phyloP scores from a whole-genome alignment of 148 eudicot genomes.

The Vaccinium darrowii region DNA sequence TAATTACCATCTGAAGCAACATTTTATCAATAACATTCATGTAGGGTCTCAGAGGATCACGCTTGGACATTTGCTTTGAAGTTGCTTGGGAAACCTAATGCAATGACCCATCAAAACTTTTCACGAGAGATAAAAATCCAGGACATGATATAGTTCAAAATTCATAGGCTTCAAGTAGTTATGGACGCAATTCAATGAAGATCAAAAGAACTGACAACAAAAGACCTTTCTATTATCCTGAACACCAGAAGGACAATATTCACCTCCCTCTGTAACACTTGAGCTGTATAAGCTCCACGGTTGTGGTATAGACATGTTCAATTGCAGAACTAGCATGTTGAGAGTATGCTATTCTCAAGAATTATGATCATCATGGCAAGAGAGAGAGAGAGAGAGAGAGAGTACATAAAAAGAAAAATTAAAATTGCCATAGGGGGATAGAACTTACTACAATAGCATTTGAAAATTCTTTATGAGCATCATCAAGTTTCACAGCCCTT shows the following conservation, averaged over 20 bases:
- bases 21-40: slow-evolving; percentile 85
- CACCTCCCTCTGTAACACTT: neutral
- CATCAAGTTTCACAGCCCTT: slow-evolving; percentile 88
- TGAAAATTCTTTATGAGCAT: slow-evolving; percentile 87
- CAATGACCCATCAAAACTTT: slow-evolving; percentile 11
- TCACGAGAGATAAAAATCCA: neutral
- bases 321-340: slow-evolving; percentile 1
- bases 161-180: neutral
- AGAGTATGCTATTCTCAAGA: neutral
- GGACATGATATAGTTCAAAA: neutral
- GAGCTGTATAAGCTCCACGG: neutral
- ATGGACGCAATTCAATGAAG: neutral
- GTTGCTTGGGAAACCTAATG: slow-evolving; percentile 96
- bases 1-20: slow-evolving; percentile 76
- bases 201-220: slow-evolving; percentile 1
- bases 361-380: neutral
- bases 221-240: neutral
- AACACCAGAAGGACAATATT: neutral
- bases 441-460: slow-evolving; percentile 85
- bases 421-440: neutral
- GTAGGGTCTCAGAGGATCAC: slow-evolving; percentile 86
- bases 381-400: neutral
- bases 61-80: slow-evolving; percentile 95
- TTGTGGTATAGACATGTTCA: neutral
- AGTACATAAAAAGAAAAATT: neutral